These are phyloP conservation scores for Talaromyces pinophilus DNA, from an alignment of 2,329 filamentous ascomycete genomes.

Conservation along the genomic window DNA sequence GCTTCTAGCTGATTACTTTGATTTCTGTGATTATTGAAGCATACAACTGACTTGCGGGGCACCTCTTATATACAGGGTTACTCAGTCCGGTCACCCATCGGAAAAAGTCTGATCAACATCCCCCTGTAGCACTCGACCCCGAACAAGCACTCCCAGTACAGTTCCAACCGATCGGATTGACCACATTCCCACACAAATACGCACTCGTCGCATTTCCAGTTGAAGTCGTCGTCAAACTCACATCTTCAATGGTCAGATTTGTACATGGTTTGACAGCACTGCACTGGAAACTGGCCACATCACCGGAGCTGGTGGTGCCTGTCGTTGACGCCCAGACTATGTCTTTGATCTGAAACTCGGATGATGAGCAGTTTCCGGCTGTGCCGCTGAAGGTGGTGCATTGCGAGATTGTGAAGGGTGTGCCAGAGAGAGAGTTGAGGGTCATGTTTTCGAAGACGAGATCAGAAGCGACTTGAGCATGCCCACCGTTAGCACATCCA, in stretches of 20 bases:
- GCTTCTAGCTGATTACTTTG: background rate
- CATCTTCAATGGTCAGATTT: conserved; percentile 28
- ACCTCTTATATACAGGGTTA: background rate
- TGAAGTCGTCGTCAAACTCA: conserved; percentile 23
- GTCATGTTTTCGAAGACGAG: too few relatives aligned
- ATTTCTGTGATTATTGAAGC: background rate
- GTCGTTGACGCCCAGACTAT: too few relatives aligned
- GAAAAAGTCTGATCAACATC: background rate
- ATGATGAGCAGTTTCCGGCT: too few relatives aligned
- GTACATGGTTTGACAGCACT: conserved; percentile 27
- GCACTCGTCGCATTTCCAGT: background rate
- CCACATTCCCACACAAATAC: background rate
- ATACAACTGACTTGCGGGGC: background rate
- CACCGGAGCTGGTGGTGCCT: too few relatives aligned
- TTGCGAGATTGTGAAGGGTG: too few relatives aligned
- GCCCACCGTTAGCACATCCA: too few relatives aligned
- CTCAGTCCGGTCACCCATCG: background rate
- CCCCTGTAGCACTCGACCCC: conserved; percentile 30
- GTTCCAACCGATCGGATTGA: conserved; percentile 27
- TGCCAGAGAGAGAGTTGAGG: too few relatives aligned
- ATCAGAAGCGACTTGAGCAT: too few relatives aligned
- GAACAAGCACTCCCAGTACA: conserved; percentile 30
- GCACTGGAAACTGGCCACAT: too few relatives aligned
- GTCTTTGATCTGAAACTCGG: too few relatives aligned
- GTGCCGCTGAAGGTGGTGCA: too few relatives aligned